Conservation (phyloP, 2,329 filamentous ascomycete genomes). For the Arthroderma uncinatum region DNA sequence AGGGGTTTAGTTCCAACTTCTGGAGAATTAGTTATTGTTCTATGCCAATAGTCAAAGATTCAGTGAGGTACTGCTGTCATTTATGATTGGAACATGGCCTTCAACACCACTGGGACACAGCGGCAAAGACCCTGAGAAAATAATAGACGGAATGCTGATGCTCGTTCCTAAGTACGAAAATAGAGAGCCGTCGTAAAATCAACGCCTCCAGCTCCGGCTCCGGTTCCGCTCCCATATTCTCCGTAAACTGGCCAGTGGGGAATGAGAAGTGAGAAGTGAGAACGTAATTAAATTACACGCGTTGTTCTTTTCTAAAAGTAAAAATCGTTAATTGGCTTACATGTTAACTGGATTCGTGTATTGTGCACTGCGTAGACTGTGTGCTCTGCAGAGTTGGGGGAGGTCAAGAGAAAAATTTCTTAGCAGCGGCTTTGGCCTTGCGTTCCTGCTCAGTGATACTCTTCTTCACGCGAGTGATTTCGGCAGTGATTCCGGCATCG, state of each 20-base stretch:
- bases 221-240: background rate
- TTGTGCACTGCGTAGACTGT: background rate
- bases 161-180: background rate
- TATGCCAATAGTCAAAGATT: too few relatives aligned
- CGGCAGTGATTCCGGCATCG: constrained; percentile 63
- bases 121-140: background rate
- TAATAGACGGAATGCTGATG: background rate
- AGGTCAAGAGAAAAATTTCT: constrained; percentile 62
- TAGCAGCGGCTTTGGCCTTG: constrained; percentile 86
- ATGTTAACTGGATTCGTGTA: background rate
- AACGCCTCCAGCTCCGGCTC: background rate
- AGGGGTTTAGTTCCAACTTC: too few relatives aligned
- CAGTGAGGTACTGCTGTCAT: too few relatives aligned
- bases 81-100: too few relatives aligned
- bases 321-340: background rate
- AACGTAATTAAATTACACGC: background rate
- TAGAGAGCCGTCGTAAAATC: background rate
- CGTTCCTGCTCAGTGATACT: constrained; percentile 58
- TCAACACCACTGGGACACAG: too few relatives aligned
- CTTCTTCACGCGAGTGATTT: constrained; percentile 69
- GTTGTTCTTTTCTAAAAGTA: background rate
- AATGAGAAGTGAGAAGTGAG: background rate
- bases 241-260: background rate
- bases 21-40: too few relatives aligned
- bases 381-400: background rate